Evolutionary conservation across 768 basidiomycete species (phyloP).

Genomic region (Serendipita sp.): DNA sequence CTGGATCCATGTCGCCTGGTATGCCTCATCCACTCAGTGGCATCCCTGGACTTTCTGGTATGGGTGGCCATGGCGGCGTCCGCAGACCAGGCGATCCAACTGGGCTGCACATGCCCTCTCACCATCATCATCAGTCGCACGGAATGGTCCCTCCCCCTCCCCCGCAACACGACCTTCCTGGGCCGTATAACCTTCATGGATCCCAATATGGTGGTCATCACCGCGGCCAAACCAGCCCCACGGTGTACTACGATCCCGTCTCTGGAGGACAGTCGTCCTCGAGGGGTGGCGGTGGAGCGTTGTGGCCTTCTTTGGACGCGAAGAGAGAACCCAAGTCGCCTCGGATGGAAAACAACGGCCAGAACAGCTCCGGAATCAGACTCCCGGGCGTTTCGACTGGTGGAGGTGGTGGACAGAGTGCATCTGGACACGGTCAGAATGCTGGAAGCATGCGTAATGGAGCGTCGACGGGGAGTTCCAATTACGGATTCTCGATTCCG

Average conservation of each 20-base stretch:
- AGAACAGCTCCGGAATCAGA: not conserved
- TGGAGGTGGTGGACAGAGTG: not conserved
- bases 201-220: not conserved
- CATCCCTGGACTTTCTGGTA: not conserved
- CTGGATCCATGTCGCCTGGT: not conserved
- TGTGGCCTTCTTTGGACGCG: conserved; percentile 2
- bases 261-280: not conserved
- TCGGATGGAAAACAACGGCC: not conserved
- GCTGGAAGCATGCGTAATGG: not conserved
- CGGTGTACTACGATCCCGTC: not conserved
- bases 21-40: not conserved
- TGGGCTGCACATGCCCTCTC: not conserved
- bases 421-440: not conserved
- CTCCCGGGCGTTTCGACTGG: not conserved
- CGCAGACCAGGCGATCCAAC: not conserved
- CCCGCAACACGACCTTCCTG: not conserved
- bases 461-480: not conserved
- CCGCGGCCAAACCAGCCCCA: not conserved
- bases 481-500: not conserved
- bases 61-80: not conserved
- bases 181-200: not conserved
- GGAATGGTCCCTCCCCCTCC: not conserved
- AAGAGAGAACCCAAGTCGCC: not conserved
- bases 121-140: not conserved
- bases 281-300: not conserved